phyloP scores from a whole-genome alignment of 257 asterid species.

The Lycium barbarum region DNA sequence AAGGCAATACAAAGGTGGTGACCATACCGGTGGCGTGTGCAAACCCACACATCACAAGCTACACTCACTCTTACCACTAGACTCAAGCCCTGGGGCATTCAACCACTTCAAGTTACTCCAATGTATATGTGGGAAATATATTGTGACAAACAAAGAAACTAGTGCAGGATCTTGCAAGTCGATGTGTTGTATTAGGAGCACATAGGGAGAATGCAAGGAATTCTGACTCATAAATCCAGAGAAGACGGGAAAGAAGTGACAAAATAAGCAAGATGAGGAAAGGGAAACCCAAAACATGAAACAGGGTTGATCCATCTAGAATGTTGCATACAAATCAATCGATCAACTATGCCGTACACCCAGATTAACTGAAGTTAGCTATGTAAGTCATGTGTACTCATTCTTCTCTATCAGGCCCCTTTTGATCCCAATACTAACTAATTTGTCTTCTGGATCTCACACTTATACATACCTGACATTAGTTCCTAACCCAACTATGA shows the following conservation, averaged over 20 bases:
- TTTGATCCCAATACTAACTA: background rate
- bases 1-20: too few species aligned
- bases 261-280: constrained; percentile 11
- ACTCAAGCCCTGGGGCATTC: too few species aligned
- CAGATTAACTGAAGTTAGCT: background rate
- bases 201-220: constrained; percentile 15
- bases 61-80: too few species aligned
- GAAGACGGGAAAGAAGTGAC: background rate
- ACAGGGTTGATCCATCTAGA: background rate
- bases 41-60: too few species aligned
- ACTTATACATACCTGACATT: background rate
- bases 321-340: background rate
- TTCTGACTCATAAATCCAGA: background rate
- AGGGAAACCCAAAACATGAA: background rate
- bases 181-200: background rate
- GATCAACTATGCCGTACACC: background rate
- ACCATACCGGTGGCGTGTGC: too few species aligned
- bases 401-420: background rate
- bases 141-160: background rate
- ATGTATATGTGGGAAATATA: background rate
- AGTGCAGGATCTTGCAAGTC: constrained; percentile 5
- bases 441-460: background rate
- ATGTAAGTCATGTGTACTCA: background rate
- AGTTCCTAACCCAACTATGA: background rate
- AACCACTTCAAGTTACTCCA: background rate